Base-by-base conservation (phyloP, 371 early-diverging fungal species). In the Chytridium lagenaria region DNA sequence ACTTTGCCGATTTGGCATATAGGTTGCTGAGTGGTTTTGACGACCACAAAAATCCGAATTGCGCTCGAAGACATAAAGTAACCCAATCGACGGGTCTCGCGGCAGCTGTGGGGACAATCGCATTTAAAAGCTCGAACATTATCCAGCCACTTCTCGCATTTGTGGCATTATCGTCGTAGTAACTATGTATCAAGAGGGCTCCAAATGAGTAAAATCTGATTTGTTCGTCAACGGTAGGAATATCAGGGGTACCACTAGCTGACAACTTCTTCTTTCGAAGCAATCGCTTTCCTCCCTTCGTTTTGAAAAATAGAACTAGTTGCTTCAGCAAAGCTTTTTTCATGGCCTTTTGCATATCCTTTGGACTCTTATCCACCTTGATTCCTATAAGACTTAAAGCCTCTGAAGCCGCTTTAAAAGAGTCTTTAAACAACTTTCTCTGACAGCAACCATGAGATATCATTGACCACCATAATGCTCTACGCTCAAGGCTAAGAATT, bases 41-140 rank as follows among this genome's bases (percentile, higher is more conserved):
- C 57, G 16, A 5, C 57, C 10, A 15, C 57, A 55, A 26, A 55
- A 55, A 10, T 30, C 22, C 30, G 26, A 16, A 26, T 10, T 7
- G 15, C 15, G 30, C 57, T 23, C 57, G 10, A 7, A 10, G 15
- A 30, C 57, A 55, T 15, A 55, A 7, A 7, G 26, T 23, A 26
- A 55, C 57, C 57, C 57, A 55, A 7, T 55, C 57, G 5, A 55
- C 57, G 5, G 30, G 22, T 7, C 23, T 55, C 5, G 7, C 10
- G 15, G 57, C 57, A 30, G 57, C 57, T 55, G 57, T 55, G 10
- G 57, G 22, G 7, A 55, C 23, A 5, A 7, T 55, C 26, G 57
- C 22, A 55, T 55, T 55, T 10, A 55, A 30, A 26, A 55, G 30
- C 57, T 55, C 57, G 30, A 55, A 30, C 57, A 55, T 55, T 7